Percentiles rank a stretch among this genome's conserved stretches.
These are phyloP conservation scores for Puccinellia tenuiflora DNA, from an alignment of 176 grass and related monocot genomes.

Conservation along the genomic window DNA sequence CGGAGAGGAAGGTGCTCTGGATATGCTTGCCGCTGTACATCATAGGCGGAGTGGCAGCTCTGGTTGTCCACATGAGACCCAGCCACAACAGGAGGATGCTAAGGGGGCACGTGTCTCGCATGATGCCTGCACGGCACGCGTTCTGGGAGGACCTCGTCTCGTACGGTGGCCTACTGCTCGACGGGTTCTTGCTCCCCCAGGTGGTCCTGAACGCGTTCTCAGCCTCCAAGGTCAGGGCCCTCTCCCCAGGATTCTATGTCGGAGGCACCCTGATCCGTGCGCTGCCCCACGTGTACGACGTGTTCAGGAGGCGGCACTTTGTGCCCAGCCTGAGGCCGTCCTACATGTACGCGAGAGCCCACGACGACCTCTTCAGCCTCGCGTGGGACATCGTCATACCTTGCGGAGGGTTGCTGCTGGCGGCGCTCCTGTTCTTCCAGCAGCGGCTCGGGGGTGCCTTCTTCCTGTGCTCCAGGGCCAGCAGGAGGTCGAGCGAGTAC, in stretches of 20 bases:
- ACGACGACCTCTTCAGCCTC: slow-evolving; percentile 60
- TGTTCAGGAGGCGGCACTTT: slow-evolving; percentile 41
- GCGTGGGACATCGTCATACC: slow-evolving; percentile 72
- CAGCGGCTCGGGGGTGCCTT: slow-evolving; percentile 61
- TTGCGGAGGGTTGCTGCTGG: slow-evolving; percentile 43
- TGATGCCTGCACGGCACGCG: slow-evolving; percentile 9
- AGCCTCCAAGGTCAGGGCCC: slow-evolving; percentile 52
- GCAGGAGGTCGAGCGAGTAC: slow-evolving; percentile 33
- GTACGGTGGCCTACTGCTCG: slow-evolving; percentile 60
- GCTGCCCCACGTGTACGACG: slow-evolving; percentile 70
- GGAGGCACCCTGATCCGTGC: slow-evolving; percentile 55
- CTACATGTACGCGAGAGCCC: slow-evolving; percentile 55
- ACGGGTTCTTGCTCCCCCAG: slow-evolving; percentile 84
- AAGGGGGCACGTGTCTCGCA: slow-evolving; percentile 9
- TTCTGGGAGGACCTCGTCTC: slow-evolving; percentile 60
- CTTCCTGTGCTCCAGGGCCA: slow-evolving; percentile 44
- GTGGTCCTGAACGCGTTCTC: slow-evolving; percentile 59
- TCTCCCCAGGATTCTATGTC: slow-evolving; percentile 57
- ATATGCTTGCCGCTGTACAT: slow-evolving; percentile 75
- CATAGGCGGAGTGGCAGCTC: slow-evolving; percentile 49
- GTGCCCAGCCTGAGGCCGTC: slow-evolving; percentile 34
- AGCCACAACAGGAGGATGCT: slow-evolving; percentile 12
- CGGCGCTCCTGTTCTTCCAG: slow-evolving; percentile 48
- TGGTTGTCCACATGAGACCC: slow-evolving; percentile 47
- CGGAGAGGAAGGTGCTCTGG: slow-evolving; percentile 75